Base-by-base conservation (phyloP, 2,329 filamentous ascomycete genomes). In the Cordyceps cicadae region DNA sequence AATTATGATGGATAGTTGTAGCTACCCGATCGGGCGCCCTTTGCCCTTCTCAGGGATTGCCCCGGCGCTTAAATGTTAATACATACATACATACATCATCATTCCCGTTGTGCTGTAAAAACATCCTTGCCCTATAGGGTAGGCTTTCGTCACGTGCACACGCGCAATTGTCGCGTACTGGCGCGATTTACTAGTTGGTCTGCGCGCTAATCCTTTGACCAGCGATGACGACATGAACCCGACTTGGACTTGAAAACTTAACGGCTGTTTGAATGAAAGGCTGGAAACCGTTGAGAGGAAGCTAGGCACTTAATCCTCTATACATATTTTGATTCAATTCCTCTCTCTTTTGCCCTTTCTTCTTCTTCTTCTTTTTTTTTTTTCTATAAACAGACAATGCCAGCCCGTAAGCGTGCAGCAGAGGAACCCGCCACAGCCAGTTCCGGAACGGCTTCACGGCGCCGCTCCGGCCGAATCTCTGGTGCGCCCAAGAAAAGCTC, bases 401-500 rank as follows among this genome's bases (percentile, higher is more conserved):
- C 76, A 7, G 67, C 72, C 17, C 70, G 69, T 12, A 80, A 80
- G 62, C 72, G 75, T 57, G 66, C 73, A 12, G 69, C 70, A 1
- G 62, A 69, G 7, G 70, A 69, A 15, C 63, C 70, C 4, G 61
- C 66, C 5, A 66, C 67, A 24, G 29, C 43, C 14, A 41, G 15
- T 15, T 1, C 32, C 21, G 21, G 39, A 9, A 68, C 72, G 60
- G 63, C 29, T 5, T 29, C 70, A 15, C 76, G 78, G 19, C 75
- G 79, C n/a, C 75, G 77, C 55, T 84, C 81, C 6, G 67, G 72
- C 24, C 80, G 81, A 50, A 67, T 79, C 43, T 75, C 75, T 19
- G 76, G 71, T 67, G 75, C 75, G 29, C 72, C 74, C 21, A 71
- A 75, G 71, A 83, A 54, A 71, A 83, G 80, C 70, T 71, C 70